A percentile compares a stretch with the other conserved stretches of the same genome.
Conservation (phyloP, 371 early-diverging fungal species). For the Basidiobolus meristosporus region DNA sequence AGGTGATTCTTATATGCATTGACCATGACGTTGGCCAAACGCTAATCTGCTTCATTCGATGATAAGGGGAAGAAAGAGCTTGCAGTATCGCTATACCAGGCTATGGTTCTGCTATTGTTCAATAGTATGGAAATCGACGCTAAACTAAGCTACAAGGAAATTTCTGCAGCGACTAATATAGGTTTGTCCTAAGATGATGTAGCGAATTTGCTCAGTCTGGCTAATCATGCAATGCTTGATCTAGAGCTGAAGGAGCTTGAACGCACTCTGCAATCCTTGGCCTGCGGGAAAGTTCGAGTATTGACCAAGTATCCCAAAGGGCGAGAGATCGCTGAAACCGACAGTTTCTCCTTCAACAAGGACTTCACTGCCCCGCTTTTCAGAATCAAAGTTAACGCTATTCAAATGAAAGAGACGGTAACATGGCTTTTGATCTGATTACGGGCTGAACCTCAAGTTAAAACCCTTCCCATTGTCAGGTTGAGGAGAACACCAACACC, state of each 20-base stretch:
- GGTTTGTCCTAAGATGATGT: conserved; percentile 12
- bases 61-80: conserved; percentile 46
- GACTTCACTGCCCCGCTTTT: conserved; percentile 34
- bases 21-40: conserved; percentile 1
- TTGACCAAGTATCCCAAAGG: conserved; percentile 36
- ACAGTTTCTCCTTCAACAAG: conserved; percentile 41
- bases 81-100: conserved; percentile 48
- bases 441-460: neutral
- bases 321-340: conserved; percentile 26
- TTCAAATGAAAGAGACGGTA: conserved; percentile 51
- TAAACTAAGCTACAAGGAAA: conserved; percentile 33
- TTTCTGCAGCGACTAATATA: conserved; percentile 32
- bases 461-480: conserved; percentile 6
- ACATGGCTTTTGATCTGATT: neutral
- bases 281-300: conserved; percentile 57
- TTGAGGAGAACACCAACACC: conserved; percentile 42
- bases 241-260: conserved; percentile 51
- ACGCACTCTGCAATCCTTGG: conserved; percentile 65
- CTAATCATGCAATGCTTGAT: neutral
- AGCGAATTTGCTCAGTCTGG: neutral
- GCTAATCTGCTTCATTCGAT: neutral
- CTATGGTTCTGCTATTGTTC: conserved; percentile 52
- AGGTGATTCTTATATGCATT: conserved; percentile 12
- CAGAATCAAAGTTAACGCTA: conserved; percentile 61
- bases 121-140: conserved; percentile 22